Percentiles rank a stretch among this genome's conserved stretches.
These are phyloP conservation scores for Kluyveromyces starmeri DNA, from an alignment of 805 yeast species.

Conservation along the genomic window DNA sequence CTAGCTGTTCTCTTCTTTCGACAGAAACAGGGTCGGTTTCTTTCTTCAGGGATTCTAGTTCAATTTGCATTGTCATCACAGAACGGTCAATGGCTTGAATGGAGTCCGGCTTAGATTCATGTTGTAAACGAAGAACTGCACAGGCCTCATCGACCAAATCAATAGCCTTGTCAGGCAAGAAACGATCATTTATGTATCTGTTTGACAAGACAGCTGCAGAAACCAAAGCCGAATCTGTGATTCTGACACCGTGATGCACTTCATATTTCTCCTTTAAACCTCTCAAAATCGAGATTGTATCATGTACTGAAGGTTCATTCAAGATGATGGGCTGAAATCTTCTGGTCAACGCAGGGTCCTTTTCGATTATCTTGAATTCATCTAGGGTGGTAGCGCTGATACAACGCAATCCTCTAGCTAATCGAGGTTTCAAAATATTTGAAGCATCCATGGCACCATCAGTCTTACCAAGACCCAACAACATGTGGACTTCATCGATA, in stretches of 20 bases:
- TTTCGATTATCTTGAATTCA: constrained; percentile 90
- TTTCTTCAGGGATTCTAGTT: constrained; percentile 84
- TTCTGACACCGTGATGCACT: constrained; percentile 95
- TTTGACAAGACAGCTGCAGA: constrained; percentile 88
- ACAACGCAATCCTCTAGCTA: constrained; percentile 90
- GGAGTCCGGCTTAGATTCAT: constrained; percentile 94
- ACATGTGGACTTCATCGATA: constrained; percentile 83
- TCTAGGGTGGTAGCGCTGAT: constrained; percentile 96
- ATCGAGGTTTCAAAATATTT: constrained; percentile 82
- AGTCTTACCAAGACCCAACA: constrained; percentile 84
- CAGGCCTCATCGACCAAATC: constrained; percentile 97
- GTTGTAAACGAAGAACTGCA: constrained; percentile 87
- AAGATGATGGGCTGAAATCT: constrained; percentile 84
- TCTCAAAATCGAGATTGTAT: constrained; percentile 82
- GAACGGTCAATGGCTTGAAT: constrained; percentile 81
- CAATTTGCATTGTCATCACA: constrained; percentile 90
- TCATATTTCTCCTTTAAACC: constrained; percentile 93
- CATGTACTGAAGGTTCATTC: constrained; percentile 83
- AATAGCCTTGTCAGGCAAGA: constrained; percentile 92
- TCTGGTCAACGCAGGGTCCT: constrained; percentile 92
- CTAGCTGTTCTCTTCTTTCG: constrained; percentile 69
- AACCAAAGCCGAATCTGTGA: constrained; percentile 84
- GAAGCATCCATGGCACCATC: constrained; percentile 97
- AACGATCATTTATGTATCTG: constrained; percentile 85
- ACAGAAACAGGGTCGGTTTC: constrained; percentile 80